phyloP scores from a whole-genome alignment of 164 flowering plant species.

The Vitis labrusca region DNA sequence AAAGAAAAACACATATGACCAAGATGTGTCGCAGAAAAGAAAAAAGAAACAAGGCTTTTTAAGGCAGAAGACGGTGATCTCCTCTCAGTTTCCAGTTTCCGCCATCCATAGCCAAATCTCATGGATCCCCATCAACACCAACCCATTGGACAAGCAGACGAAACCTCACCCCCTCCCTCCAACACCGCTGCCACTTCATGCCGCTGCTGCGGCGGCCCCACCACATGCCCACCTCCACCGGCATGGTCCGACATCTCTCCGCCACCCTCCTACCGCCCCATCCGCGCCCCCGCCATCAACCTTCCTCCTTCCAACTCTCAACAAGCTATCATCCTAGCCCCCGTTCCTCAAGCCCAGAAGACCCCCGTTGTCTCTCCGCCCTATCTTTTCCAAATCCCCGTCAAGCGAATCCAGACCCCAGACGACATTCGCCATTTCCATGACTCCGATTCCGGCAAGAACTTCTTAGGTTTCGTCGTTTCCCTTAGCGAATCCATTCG shows the following conservation, averaged over 20 bases:
- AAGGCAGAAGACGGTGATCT: no score
- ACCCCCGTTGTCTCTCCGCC: constrained; percentile 51
- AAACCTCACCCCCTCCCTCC: constrained; percentile 11
- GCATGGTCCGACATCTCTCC: constrained; percentile 42
- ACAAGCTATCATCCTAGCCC: constrained; percentile 65
- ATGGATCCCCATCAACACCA: background rate
- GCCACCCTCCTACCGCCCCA: constrained; percentile 57
- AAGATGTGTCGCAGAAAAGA: no score
- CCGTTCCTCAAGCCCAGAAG: constrained; percentile 62
- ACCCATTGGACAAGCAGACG: no score
- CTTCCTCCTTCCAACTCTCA: constrained; percentile 35
- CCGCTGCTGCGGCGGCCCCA: constrained; percentile 34
- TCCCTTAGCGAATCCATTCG: constrained; percentile 72
- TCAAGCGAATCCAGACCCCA: constrained; percentile 60
- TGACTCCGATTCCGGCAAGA: constrained; percentile 45
- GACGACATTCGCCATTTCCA: constrained; percentile 64
- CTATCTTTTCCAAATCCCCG: constrained; percentile 52
- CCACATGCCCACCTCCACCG: constrained; percentile 27
- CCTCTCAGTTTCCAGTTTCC: no score
- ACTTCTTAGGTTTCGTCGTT: constrained; percentile 84
- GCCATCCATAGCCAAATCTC: background rate
- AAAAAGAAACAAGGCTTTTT: no score
- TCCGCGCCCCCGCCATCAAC: constrained; percentile 43
- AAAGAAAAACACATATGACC: no score
- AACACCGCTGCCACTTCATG: constrained; percentile 17